These are phyloP conservation scores for Daldinia concentrica DNA, from an alignment of 495 filamentous ascomycete genomes.

Conservation along the genomic window DNA sequence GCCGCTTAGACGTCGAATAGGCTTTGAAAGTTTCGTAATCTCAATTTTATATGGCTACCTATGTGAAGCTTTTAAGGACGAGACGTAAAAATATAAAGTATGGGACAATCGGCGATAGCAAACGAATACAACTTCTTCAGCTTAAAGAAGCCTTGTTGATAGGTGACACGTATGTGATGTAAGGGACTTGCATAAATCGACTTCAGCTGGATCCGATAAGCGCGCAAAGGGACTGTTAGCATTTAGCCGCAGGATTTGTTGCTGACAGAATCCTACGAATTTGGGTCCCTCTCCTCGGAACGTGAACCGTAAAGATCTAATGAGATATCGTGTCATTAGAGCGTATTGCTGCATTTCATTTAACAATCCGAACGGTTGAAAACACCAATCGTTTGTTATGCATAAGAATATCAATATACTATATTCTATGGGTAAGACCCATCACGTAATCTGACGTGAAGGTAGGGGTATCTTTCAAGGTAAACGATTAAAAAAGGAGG, in stretches of 20 bases:
- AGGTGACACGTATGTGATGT: conserved; percentile 32
- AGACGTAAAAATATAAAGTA: neutral
- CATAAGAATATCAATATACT: conserved; percentile 21
- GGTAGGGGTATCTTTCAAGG: conserved; percentile 42
- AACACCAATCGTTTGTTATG: neutral
- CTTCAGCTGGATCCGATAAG: conserved; percentile 19
- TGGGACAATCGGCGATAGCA: conserved; percentile 3
- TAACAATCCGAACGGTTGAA: neutral
- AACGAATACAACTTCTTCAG: conserved; percentile 7
- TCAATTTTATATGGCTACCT: neutral
- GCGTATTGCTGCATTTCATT: neutral
- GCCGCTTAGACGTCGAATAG: neutral
- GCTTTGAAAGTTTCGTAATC: neutral
- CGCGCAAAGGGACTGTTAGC: conserved; percentile 8
- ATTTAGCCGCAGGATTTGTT: conserved; percentile 37
- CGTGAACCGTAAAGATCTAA: neutral
- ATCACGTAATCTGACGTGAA: conserved; percentile 28
- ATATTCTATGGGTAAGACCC: conserved; percentile 37
- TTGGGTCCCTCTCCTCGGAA: neutral
- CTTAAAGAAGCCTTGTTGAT: conserved; percentile 10
- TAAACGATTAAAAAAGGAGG: conserved; percentile 27
- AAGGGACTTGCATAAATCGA: conserved; percentile 29
- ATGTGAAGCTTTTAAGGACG: neutral
- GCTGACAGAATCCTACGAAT: conserved; percentile 14
- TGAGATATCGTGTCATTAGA: neutral